These are phyloP conservation scores for Coriolopsis trogii DNA, from an alignment of 1,284 basidiomycete genomes.

Conservation along the genomic window DNA sequence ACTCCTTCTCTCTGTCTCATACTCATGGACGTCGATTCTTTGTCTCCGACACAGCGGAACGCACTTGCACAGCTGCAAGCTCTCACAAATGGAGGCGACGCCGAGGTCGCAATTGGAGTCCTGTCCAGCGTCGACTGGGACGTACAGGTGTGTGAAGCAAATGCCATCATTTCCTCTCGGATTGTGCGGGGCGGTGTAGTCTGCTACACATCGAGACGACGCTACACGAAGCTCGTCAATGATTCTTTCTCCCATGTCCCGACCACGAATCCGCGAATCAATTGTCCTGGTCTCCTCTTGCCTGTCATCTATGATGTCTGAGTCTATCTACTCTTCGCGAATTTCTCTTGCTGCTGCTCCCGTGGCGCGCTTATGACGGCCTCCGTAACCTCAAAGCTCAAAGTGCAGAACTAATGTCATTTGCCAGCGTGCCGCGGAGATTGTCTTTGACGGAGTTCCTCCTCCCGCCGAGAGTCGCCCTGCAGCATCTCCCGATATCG, in stretches of 20 bases:
- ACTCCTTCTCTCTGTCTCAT: conserved; percentile 14
- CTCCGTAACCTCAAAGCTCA: not conserved
- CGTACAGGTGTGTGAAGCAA: conserved; percentile 53
- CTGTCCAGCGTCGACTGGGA: conserved; percentile 70
- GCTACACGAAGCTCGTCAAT: too few relatives aligned
- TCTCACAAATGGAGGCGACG: conserved; percentile 59
- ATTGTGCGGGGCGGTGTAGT: not conserved
- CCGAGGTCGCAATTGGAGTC: conserved; percentile 58
- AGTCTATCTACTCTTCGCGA: too few relatives aligned
- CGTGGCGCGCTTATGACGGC: too few relatives aligned
- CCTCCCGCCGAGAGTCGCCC: conserved; percentile 24
- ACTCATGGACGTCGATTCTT: conserved; percentile 28
- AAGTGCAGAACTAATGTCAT: not conserved
- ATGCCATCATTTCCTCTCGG: not conserved
- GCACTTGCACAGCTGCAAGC: conserved; percentile 57
- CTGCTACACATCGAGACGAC: too few relatives aligned
- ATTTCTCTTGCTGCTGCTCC: too few relatives aligned
- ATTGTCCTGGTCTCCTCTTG: too few relatives aligned
- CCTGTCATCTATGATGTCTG: too few relatives aligned
- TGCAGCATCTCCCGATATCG: conserved; percentile 27
- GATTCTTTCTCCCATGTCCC: too few relatives aligned
- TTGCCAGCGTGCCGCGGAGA: conserved; percentile 57
- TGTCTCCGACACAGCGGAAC: conserved; percentile 47
- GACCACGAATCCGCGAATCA: too few relatives aligned
- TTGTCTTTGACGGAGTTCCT: conserved; percentile 52